A percentile compares a stretch with the other conserved stretches of the same genome.
phyloP scores from a whole-genome alignment of 164 flowering plant species.

The Cinnamomum micranthum region DNA sequence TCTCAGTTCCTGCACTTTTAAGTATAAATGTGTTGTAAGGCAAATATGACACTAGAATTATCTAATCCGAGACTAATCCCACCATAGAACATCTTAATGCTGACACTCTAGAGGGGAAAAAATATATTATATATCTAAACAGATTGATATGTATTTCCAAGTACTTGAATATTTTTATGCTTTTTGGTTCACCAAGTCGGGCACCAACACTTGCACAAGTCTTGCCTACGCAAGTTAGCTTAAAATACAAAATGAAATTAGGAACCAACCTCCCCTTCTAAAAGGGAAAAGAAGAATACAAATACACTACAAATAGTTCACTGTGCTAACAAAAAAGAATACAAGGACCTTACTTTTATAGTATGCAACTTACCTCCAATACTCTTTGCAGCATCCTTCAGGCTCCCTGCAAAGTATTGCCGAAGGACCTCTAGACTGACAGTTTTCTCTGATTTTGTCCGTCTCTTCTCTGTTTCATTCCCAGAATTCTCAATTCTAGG shows the following conservation, averaged over 20 bases:
- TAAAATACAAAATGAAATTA: not conserved
- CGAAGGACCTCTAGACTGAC: constrained; percentile 76
- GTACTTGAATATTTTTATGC: not conserved
- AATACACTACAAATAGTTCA: not conserved
- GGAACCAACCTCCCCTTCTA: not conserved
- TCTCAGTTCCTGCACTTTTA: too few species aligned
- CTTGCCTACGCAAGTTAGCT: not conserved
- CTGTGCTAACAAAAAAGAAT: too few species aligned
- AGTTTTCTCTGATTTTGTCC: constrained; percentile 65
- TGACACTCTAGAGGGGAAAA: not conserved
- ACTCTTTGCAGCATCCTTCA: constrained; percentile 89
- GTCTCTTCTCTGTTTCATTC: constrained; percentile 48
- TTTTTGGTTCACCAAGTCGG: not conserved
- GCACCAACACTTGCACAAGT: not conserved
- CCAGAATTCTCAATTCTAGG: constrained; percentile 32
- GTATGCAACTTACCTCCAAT: constrained; percentile 60
- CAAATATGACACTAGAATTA: not conserved
- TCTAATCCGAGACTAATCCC: not conserved
- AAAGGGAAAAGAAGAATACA: not conserved
- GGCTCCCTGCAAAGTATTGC: constrained; percentile 86
- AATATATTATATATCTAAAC: too few species aligned
- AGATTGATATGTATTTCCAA: not conserved
- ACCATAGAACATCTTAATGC: not conserved
- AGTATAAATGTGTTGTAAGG: not conserved
- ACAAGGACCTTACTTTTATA: too few species aligned